Evolutionary conservation across 257 asterid species (phyloP).

Genomic region (Solanum paucissectum): DNA sequence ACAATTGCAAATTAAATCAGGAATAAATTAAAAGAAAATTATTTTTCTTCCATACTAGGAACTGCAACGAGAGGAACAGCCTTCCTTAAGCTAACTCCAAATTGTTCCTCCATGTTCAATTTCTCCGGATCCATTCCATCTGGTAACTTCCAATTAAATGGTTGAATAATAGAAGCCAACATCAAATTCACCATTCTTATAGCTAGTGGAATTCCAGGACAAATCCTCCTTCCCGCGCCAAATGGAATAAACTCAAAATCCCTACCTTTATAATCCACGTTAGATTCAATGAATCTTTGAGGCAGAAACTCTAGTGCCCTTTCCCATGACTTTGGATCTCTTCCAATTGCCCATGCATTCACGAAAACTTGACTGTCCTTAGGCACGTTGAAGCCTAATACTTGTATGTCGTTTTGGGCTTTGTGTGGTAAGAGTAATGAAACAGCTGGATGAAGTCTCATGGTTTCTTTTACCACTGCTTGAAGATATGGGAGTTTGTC

Average conservation of each 20-base stretch:
- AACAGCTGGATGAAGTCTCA: background rate
- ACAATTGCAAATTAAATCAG: background rate
- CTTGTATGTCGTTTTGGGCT: background rate
- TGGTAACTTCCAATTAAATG: background rate
- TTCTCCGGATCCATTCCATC: background rate
- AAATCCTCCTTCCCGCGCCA: background rate
- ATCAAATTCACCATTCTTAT: background rate
- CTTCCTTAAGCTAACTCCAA: background rate
- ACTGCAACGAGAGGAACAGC: background rate
- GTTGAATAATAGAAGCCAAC: slow-evolving; percentile 1
- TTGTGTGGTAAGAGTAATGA: background rate
- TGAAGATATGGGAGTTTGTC: background rate
- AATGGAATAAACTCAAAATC: background rate
- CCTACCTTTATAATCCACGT: background rate
- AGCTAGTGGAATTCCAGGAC: background rate
- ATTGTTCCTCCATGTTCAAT: background rate
- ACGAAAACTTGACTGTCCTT: background rate
- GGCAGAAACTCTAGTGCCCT: background rate
- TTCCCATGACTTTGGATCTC: background rate
- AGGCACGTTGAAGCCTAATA: background rate
- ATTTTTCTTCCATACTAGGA: background rate
- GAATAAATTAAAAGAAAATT: background rate
- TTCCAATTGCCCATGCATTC: background rate
- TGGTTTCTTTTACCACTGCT: background rate
- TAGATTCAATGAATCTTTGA: background rate